Percentiles rank a stretch among this genome's conserved stretches.
phyloP scores from a whole-genome alignment of 139 green algal species.

The Pseudopediastrum boryanum region DNA sequence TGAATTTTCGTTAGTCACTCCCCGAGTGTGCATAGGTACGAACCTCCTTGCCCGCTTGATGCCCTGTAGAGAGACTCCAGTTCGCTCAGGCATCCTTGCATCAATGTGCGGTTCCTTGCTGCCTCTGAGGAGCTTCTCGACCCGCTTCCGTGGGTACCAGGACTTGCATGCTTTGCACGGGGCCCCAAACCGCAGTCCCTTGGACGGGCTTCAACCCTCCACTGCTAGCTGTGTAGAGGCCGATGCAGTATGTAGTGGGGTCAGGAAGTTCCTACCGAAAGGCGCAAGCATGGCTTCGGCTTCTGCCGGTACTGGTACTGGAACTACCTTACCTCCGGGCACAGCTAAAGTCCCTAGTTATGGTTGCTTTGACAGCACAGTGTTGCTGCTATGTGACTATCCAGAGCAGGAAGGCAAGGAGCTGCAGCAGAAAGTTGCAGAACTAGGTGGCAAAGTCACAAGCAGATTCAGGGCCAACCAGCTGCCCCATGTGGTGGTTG shows the following conservation, averaged over 20 bases:
- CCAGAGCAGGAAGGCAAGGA: background rate
- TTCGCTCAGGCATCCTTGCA: too few species aligned
- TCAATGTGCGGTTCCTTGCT: too few species aligned
- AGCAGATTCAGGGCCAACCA: background rate
- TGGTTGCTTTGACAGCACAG: constrained; percentile 24
- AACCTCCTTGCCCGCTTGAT: too few species aligned
- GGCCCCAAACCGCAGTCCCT: too few species aligned
- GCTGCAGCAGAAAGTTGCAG: background rate
- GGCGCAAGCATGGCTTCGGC: background rate
- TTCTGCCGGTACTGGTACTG: background rate
- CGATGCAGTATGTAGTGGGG: too few species aligned
- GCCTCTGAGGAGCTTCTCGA: too few species aligned
- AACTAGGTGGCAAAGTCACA: background rate
- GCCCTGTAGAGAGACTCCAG: too few species aligned
- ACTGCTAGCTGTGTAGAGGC: too few species aligned
- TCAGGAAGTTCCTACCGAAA: background rate
- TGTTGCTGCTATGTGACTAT: constrained; percentile 16
- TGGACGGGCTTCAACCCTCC: too few species aligned
- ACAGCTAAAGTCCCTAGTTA: constrained; percentile 14
- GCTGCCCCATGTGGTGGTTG: constrained; percentile 19
- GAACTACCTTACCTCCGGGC: background rate
- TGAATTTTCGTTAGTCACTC: too few species aligned
- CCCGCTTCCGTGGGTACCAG: too few species aligned
- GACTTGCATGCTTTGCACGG: background rate
- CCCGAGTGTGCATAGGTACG: too few species aligned